These are phyloP conservation scores for Penicillium sp. DNA, from an alignment of 2,329 filamentous ascomycete genomes.

Conservation along the genomic window DNA sequence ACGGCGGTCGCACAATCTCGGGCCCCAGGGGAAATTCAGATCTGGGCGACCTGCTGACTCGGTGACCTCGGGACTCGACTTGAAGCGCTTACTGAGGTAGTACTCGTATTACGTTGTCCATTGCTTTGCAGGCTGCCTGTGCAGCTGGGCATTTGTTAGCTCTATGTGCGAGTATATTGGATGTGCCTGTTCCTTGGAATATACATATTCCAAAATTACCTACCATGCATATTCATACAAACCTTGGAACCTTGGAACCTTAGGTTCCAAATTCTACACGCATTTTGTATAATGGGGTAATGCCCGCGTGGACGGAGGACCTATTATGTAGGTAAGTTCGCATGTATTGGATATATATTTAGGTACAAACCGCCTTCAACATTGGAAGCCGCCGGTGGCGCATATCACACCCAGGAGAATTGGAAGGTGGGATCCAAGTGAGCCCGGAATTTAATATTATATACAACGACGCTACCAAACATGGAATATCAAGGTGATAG, in stretches of 20 bases:
- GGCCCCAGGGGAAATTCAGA: conserved; percentile 19
- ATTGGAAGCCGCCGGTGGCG: neutral
- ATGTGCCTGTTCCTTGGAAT: no score
- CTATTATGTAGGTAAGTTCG: no score
- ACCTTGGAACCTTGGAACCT: no score
- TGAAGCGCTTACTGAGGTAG: no score
- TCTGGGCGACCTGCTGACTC: conserved; percentile 18
- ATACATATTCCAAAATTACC: no score
- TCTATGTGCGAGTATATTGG: no score
- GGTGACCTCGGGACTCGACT: neutral
- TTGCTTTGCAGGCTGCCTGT: conserved; percentile 1
- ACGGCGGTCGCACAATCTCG: conserved; percentile 21
- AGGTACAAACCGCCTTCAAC: neutral
- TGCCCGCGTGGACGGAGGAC: no score
- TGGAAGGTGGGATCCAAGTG: neutral
- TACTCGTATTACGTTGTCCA: neutral
- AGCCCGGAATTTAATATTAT: neutral
- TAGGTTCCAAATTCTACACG: no score
- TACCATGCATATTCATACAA: no score
- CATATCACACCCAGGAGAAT: neutral
- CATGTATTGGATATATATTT: neutral
- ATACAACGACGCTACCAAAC: neutral
- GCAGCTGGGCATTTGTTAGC: neutral
- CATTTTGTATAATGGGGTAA: no score
- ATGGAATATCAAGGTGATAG: no score